Evolutionary conservation across 176 grass and related monocot genomes (phyloP).

Genomic region (Oryza australiensis): DNA sequence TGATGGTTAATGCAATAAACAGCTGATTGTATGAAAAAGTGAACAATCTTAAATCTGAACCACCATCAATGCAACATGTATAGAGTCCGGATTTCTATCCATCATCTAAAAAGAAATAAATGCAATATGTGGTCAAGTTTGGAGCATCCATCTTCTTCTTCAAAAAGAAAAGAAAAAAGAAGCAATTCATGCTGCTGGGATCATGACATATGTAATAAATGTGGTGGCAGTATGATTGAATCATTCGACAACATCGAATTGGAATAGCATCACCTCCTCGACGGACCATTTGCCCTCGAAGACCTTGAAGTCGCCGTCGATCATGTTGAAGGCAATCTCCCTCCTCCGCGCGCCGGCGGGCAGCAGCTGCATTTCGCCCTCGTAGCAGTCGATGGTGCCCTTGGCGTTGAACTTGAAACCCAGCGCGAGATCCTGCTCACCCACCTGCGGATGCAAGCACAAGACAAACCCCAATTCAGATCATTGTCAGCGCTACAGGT

Average conservation of each 20-base stretch:
- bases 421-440: constrained; percentile 76
- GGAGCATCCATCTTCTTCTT: too few species aligned
- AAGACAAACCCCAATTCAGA: neutral
- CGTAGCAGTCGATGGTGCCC: constrained; percentile 85
- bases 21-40: neutral
- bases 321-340: constrained; percentile 84
- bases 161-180: too few species aligned
- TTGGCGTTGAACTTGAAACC: constrained; percentile 86
- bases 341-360: constrained; percentile 39
- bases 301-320: constrained; percentile 82
- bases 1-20: neutral
- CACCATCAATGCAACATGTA: too few species aligned
- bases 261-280: constrained; percentile 47
- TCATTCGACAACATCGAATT: neutral
- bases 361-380: constrained; percentile 55
- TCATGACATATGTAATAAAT: neutral
- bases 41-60: neutral
- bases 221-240: neutral
- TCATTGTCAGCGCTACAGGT: neutral
- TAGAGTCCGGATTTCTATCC: too few species aligned
- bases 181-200: neutral
- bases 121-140: too few species aligned
- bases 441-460: constrained; percentile 40
- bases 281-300: constrained; percentile 88
- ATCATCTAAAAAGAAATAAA: too few species aligned